Evolutionary conservation across 257 asterid species (phyloP), one percentile per base, ranked within the genome.

Genomic region (Verbascum thapsus): DNA sequence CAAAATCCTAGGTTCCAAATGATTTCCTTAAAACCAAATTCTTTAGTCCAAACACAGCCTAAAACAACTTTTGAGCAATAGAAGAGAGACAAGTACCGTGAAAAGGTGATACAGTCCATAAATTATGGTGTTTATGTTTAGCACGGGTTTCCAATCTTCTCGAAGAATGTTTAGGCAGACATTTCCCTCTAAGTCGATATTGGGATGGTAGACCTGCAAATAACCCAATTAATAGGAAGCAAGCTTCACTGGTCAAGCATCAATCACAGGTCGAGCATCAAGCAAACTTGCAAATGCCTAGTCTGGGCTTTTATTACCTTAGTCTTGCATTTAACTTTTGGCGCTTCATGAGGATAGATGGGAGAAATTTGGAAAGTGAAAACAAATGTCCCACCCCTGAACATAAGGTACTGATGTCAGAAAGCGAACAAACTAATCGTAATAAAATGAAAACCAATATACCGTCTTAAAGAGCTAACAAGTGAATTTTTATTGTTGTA

Each of bases 281-380:
- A 51, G 1, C 10, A 48, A 30, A 52, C 5, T 54, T 34, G 3
- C n/a, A 1, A 26, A 26, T 26, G 32, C 32, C 2, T 26, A 26
- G 5, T 26, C 32, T 26, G 32, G 32, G 53, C 30, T 12, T 22
- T 16, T 7, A 17, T 59, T 66, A 83, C 90, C 90, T 80, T 83
- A 3, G 90, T 83, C 84, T 73, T 80, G 90, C 85, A 83, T 72
- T 83, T 83, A 52, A 83, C 85, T 74, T 83, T 83, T n/a, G 90
- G 90, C 11, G 87, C 87, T 35, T 83, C 85, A 37, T 83, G 87
- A 53, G 90, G 90, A 69, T 83, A 83, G 61, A 76, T 72, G 2
- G 87, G 76, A 74, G 87, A 60, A 57, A 74, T 78, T 39, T 74
- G 82, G 74, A 83, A 80, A 47, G 90, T 80, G 57, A 83, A 83